Evolutionary conservation across 306 rosid species (phyloP).

Genomic region (Coriaria nepalensis): DNA sequence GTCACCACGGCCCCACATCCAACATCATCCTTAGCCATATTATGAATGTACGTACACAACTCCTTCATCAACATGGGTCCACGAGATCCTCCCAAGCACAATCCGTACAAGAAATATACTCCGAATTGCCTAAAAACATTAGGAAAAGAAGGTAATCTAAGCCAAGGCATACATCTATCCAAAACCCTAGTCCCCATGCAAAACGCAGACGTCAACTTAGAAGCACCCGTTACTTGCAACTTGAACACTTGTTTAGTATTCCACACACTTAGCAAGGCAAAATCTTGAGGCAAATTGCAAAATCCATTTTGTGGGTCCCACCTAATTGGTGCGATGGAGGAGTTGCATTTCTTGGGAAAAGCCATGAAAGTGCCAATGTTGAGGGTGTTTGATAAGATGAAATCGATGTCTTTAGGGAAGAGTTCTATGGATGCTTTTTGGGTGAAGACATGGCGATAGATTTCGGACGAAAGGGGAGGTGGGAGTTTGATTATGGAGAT

Average conservation of each 20-base stretch:
- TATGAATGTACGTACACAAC: slow-evolving; percentile 53
- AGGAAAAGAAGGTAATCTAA: slow-evolving; percentile 74
- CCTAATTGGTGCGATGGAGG: slow-evolving; percentile 7
- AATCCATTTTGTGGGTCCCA: slow-evolving; percentile 30
- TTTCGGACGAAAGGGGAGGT: slow-evolving; percentile 20
- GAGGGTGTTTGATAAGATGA: slow-evolving; percentile 47
- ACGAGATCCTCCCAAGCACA: slow-evolving; percentile 58
- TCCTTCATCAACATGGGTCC: slow-evolving; percentile 42
- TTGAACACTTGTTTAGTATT: slow-evolving; percentile 81
- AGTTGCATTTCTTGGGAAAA: slow-evolving; percentile 31
- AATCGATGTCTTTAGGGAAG: slow-evolving; percentile 51
- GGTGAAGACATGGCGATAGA: slow-evolving; percentile 39
- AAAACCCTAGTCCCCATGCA: slow-evolving; percentile 60
- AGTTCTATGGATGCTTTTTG: slow-evolving; percentile 32
- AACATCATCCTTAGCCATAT: slow-evolving; percentile 58
- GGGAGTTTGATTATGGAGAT: slow-evolving; percentile 33
- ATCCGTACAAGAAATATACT: slow-evolving; percentile 58
- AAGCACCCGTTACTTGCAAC: slow-evolving; percentile 63
- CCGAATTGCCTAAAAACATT: slow-evolving; percentile 75
- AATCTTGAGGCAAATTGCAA: slow-evolving; percentile 37
- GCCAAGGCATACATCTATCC: slow-evolving; percentile 81
- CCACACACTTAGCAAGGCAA: slow-evolving; percentile 78
- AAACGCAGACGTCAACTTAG: slow-evolving; percentile 40
- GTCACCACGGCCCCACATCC: slow-evolving; percentile 77
- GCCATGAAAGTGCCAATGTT: slow-evolving; percentile 86